Evolutionary conservation across 73 alveolate species (phyloP).

Genomic region (Durusdinium trenchii): DNA sequence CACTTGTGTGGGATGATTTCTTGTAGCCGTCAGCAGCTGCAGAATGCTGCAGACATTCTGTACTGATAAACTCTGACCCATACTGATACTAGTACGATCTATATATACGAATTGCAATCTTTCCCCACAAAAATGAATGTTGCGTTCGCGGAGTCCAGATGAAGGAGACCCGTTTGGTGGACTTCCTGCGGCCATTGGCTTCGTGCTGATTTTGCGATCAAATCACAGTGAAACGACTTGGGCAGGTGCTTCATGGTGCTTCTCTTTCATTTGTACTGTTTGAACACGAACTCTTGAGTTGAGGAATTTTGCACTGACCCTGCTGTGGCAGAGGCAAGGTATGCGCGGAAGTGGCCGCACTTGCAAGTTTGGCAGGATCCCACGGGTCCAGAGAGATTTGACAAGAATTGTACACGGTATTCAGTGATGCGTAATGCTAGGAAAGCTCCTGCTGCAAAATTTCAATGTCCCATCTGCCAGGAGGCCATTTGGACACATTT

Average conservation of each 20-base stretch:
- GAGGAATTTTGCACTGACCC: conserved; percentile 43
- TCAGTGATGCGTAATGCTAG: not conserved
- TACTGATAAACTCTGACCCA: no score
- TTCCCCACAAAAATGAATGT: no score
- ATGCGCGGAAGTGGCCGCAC: conserved; percentile 4
- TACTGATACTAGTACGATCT: no score
- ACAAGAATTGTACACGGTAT: not conserved
- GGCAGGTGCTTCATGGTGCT: not conserved
- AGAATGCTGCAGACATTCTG: no score
- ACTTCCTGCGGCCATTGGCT: conserved; percentile 50
- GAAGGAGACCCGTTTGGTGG: conserved; percentile 77
- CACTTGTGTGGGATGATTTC: no score
- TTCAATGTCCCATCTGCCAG: conserved; percentile 63
- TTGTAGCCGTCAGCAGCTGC: no score
- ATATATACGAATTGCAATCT: no score
- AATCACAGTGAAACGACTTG: not conserved
- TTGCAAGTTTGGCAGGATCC: not conserved
- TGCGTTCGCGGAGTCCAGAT: not conserved
- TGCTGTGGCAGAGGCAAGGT: conserved; percentile 15
- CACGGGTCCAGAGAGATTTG: not conserved
- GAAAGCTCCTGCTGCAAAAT: conserved; percentile 19
- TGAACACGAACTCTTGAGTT: not conserved
- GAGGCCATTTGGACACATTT: conserved; percentile 13
- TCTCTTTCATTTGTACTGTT: not conserved
- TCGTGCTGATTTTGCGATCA: not conserved